Conservation (phyloP, 257 asterid species). For the Galeopsis tetrahit region DNA sequence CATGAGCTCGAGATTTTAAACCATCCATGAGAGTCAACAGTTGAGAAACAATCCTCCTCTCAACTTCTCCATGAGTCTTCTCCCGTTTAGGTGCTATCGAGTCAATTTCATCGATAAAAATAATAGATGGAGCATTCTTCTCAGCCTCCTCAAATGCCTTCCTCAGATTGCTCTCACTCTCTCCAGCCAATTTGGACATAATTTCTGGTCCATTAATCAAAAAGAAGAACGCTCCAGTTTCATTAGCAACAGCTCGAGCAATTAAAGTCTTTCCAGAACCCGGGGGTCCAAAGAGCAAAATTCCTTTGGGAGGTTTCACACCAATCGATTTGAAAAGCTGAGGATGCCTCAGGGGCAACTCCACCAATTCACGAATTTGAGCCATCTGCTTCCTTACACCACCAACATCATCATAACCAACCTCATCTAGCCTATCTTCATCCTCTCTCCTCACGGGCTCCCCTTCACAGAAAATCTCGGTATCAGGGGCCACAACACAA, state of each 20-base stretch:
- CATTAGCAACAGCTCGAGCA: slow-evolving; percentile 71
- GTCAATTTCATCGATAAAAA: slow-evolving; percentile 63
- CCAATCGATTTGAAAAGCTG: slow-evolving; percentile 69
- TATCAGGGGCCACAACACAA: slow-evolving; percentile 68
- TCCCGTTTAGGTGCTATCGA: slow-evolving; percentile 67
- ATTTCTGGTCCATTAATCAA: slow-evolving; percentile 65
- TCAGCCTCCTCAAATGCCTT: slow-evolving; percentile 74
- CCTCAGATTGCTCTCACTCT: slow-evolving; percentile 67
- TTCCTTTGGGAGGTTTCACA: slow-evolving; percentile 65
- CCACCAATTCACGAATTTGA: slow-evolving; percentile 66
- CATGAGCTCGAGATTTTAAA: slow-evolving; percentile 54
- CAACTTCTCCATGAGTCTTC: slow-evolving; percentile 66
- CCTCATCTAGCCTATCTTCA: slow-evolving; percentile 61
- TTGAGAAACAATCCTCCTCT: slow-evolving; percentile 70
- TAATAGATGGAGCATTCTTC: slow-evolving; percentile 67
- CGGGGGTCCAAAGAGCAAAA: slow-evolving; percentile 60
- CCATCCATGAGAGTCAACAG: slow-evolving; percentile 71
- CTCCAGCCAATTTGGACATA: slow-evolving; percentile 72
- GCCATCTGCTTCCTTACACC: slow-evolving; percentile 72
- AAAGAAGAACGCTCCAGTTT: slow-evolving; percentile 67
- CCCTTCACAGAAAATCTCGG: slow-evolving; percentile 72
- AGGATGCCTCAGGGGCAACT: slow-evolving; percentile 64
- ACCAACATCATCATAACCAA: slow-evolving; percentile 67
- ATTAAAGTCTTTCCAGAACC: slow-evolving; percentile 69
- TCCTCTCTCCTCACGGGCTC: slow-evolving; percentile 66